Percentiles rank a stretch among this genome's conserved stretches.
These are phyloP conservation scores for Berberis vulgaris DNA, from an alignment of 164 flowering plant genomes.

Conservation along the genomic window DNA sequence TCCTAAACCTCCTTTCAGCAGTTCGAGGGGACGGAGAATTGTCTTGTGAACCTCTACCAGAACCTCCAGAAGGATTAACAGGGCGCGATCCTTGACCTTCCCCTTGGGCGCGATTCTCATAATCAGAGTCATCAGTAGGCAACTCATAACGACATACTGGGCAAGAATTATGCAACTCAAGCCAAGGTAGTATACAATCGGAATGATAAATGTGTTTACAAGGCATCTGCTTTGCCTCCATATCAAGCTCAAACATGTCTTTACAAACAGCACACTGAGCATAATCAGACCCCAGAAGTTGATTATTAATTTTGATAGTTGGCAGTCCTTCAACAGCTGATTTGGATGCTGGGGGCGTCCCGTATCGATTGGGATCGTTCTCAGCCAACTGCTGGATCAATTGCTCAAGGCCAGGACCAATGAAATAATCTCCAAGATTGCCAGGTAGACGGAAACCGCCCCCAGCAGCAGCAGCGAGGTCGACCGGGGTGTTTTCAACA, in stretches of 20 bases:
- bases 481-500: slow-evolving; percentile 32
- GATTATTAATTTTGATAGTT: slow-evolving; percentile 28
- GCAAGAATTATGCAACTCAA: slow-evolving; percentile 82
- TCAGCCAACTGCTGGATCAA: slow-evolving; percentile 90
- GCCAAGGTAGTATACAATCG: slow-evolving; percentile 86
- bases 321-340: slow-evolving; percentile 57
- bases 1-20: slow-evolving; percentile 46
- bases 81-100: background rate
- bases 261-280: slow-evolving; percentile 85
- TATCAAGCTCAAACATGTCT: slow-evolving; percentile 51
- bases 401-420: slow-evolving; percentile 87
- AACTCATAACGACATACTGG: slow-evolving; percentile 88
- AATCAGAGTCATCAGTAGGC: slow-evolving; percentile 87
- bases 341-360: slow-evolving; percentile 87
- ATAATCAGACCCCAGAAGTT: slow-evolving; percentile 41
- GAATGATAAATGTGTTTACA: slow-evolving; percentile 77
- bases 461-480: slow-evolving; percentile 2
- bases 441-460: slow-evolving; percentile 25
- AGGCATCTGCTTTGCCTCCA: slow-evolving; percentile 71
- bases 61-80: slow-evolving; percentile 3
- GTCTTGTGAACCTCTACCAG: slow-evolving; percentile 14
- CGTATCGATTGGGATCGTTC: slow-evolving; percentile 81
- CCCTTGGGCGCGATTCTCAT: slow-evolving; percentile 31
- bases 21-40: slow-evolving; percentile 15
- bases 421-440: slow-evolving; percentile 67